A percentile compares a stretch with the other conserved stretches of the same genome.
phyloP scores from a whole-genome alignment of 2,329 filamentous ascomycete genomes.

The Endothia cerciana region DNA sequence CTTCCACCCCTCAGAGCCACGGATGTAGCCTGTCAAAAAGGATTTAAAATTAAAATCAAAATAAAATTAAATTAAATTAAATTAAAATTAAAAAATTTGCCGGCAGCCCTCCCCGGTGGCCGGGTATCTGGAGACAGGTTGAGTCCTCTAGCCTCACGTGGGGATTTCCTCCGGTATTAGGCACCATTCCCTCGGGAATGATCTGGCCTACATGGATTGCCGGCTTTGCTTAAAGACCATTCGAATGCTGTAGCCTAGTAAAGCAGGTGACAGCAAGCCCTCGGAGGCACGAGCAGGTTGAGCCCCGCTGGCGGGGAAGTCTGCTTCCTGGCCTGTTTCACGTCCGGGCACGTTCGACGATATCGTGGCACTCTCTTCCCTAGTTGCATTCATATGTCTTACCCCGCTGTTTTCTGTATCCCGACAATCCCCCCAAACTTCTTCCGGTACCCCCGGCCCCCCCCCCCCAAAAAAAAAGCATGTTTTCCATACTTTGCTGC shows the following conservation, averaged over 20 bases:
- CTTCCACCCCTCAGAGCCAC: not conserved
- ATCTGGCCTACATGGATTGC: no score
- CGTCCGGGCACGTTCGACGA: not conserved
- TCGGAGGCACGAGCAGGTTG: not conserved
- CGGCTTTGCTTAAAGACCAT: no score
- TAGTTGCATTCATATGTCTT: not conserved
- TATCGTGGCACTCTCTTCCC: no score
- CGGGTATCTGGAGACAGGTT: not conserved
- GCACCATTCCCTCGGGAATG: not conserved
- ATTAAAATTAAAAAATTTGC: no score
- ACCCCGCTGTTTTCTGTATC: not conserved
- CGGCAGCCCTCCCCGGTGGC: not conserved
- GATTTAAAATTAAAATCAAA: no score
- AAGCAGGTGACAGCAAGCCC: not conserved
- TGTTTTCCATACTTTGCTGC: no score
- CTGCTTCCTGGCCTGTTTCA: not conserved
- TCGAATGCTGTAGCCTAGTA: not conserved
- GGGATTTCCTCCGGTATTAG: not conserved
- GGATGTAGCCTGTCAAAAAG: not conserved
- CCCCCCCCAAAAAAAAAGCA: no score
- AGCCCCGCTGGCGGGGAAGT: not conserved
- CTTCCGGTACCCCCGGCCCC: no score
- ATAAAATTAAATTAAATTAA: no score
- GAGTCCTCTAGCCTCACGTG: slow-evolving; percentile 3
- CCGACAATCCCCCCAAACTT: no score